Conservation (phyloP, 208 protist species). For the Trypanosoma boissoni region DNA sequence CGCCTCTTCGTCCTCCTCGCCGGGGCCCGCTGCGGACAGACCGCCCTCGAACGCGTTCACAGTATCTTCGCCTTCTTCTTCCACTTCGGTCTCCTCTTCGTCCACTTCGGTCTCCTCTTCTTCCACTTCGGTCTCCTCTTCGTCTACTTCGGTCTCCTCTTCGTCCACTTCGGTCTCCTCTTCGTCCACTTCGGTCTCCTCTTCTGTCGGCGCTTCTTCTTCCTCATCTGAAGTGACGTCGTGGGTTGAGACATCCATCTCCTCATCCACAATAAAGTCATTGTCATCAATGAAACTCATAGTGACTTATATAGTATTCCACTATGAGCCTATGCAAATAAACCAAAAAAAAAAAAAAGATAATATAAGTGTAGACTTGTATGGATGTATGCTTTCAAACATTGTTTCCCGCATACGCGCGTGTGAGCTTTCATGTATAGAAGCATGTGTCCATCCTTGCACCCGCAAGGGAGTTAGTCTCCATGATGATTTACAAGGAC, state of each 20-base stretch:
- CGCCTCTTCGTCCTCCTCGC: neutral
- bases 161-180: constrained; percentile 5
- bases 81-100: constrained; percentile 20
- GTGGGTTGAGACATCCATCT: neutral
- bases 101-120: constrained; percentile 17
- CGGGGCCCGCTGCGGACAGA: neutral
- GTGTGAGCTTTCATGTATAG: too few species aligned
- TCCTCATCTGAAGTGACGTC: neutral
- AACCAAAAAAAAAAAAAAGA: constrained; percentile 1
- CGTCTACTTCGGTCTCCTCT: neutral
- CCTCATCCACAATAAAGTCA: constrained; percentile 23
- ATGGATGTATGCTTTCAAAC: too few species aligned
- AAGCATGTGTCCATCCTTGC: too few species aligned
- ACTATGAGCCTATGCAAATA: neutral
- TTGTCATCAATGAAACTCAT: constrained; percentile 26
- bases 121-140: constrained; percentile 7
- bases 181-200: neutral
- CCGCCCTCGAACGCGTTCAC: neutral
- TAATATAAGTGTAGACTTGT: too few species aligned
- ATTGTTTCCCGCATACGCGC: too few species aligned
- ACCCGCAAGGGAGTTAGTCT: too few species aligned
- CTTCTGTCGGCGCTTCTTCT: neutral
- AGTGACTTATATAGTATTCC: neutral
- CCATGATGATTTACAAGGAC: too few species aligned
- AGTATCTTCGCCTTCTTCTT: constrained; percentile 12